Evolutionary conservation across 2,329 filamentous ascomycete species (phyloP), one percentile per base, ranked within the genome.

Genomic region (Alternaria conjuncta): DNA sequence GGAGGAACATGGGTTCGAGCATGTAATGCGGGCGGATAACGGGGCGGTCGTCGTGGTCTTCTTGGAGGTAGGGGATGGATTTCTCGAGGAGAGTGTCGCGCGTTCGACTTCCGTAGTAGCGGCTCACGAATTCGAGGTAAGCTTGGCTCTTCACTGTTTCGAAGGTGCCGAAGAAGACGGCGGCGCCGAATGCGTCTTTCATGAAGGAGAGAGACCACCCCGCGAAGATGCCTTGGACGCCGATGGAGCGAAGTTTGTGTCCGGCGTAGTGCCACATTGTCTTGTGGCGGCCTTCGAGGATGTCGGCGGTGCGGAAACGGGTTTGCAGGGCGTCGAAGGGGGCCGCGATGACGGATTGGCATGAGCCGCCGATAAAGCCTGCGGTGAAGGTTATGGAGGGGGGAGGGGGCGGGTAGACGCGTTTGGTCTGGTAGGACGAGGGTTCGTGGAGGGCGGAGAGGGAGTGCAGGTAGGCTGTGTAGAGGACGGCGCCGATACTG

Each of bases 241-340:
- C 91, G 63, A 94, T 93, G 60, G 91, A 90, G n/a, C 84, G 84
- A 32, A 92, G 84, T 79, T 90, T 90, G 61, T 87, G 85, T 10
- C 83, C 84, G 41, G 88, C 88, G 71, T 93, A 94, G 15, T 86
- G 82, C 91, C 91, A 94, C 87, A 93, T 91, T 75, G 75, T 92
- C 67, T 85, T 86, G 76, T 89, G 87, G 61, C 84, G 85, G 13
- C 86, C 86, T 51, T 86, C 81, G n/a, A 88, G 79, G 67, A 88
- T 85, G 64, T 89, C 88, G 61, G 82, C 82, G 30, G 86, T 86
- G 70, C 92, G 89, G 78, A 92, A 93, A 9, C 91, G 86, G 5
- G 90, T 89, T 72, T 93, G 90, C 3, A 94, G 86, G 0, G 92
- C 92, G 68, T 94, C 92, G 7, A 94, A 83, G 0, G 92, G 92